Conservation (phyloP, 2,329 filamentous ascomycete genomes). For the Elsinoe perseae region DNA sequence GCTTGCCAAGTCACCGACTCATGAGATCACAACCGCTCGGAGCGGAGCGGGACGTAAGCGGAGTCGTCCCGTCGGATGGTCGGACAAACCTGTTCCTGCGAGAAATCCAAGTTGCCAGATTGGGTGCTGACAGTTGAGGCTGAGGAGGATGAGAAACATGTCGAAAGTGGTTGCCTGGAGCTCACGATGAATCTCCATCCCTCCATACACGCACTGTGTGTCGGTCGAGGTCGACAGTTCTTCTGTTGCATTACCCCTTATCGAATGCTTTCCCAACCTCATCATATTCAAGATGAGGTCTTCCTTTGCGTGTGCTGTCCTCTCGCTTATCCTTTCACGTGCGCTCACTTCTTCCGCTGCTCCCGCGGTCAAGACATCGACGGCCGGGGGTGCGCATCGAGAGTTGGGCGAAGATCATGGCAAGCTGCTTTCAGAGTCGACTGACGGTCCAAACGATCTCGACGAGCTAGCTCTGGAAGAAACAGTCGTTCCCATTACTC, state of each 20-base stretch:
- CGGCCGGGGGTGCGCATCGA: not conserved
- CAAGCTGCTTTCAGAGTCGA: not conserved
- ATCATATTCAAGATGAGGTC: not conserved
- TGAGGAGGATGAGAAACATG: not conserved
- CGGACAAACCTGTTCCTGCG: conserved; percentile 9
- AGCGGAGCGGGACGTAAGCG: not conserved
- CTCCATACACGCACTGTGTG: not conserved
- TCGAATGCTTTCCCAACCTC: not conserved
- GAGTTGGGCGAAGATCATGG: not conserved
- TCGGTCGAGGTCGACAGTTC: not conserved
- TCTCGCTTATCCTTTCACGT: not conserved
- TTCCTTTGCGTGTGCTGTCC: not conserved
- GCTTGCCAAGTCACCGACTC: not conserved
- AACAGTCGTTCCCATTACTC: not conserved
- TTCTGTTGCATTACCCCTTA: not conserved
- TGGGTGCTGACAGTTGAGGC: conserved; percentile 4
- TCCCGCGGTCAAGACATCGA: not conserved
- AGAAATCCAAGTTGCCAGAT: not conserved
- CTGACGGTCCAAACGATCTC: not conserved
- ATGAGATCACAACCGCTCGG: not conserved
- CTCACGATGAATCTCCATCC: not conserved
- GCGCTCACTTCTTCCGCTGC: not conserved
- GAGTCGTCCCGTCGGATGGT: not conserved
- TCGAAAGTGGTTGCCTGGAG: conserved; percentile 11
- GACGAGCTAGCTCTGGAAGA: not conserved